These are phyloP conservation scores for Leccinum incarnatum DNA, from an alignment of 768 basidiomycete genomes.

Conservation along the genomic window DNA sequence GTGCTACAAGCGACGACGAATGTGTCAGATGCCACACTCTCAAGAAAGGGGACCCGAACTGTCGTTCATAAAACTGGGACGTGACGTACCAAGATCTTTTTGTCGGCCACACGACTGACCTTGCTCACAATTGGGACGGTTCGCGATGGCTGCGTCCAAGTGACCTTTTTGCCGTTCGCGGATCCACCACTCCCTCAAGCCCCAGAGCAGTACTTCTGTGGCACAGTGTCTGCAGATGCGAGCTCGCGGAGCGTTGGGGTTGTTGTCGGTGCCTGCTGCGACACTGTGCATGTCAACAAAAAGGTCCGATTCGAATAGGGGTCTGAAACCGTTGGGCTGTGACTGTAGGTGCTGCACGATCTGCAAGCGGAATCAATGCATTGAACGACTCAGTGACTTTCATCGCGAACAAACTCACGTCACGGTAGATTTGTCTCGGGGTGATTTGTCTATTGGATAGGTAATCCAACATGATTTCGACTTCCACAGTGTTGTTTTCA, in stretches of 20 bases:
- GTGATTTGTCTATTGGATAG: conserved; percentile 57
- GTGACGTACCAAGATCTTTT: conserved; percentile 58
- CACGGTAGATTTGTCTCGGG: conserved; percentile 73
- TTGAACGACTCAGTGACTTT: conserved; percentile 4
- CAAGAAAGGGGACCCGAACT: neutral
- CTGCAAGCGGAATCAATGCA: conserved; percentile 36
- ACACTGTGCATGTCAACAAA: conserved; percentile 69
- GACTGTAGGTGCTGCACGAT: conserved; percentile 58
- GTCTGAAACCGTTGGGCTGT: conserved; percentile 60
- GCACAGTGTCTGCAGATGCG: conserved; percentile 73
- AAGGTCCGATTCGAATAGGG: conserved; percentile 66
- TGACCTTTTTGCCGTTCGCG: conserved; percentile 71
- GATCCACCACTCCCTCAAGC: conserved; percentile 81
- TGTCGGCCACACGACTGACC: conserved; percentile 60
- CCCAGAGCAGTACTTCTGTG: conserved; percentile 71
- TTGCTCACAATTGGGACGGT: conserved; percentile 66
- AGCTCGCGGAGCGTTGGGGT: conserved; percentile 55
- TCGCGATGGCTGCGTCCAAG: conserved; percentile 51
- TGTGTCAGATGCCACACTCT: conserved; percentile 10
- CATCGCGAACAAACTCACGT: conserved; percentile 44
- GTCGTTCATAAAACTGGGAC: neutral
- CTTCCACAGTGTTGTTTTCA: conserved; percentile 72
- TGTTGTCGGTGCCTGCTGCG: conserved; percentile 51
- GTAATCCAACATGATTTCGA: conserved; percentile 83
- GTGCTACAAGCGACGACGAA: conserved; percentile 39